These are phyloP conservation scores for Hibiscus tridactylites DNA, from an alignment of 345 rosid species.

Conservation along the genomic window DNA sequence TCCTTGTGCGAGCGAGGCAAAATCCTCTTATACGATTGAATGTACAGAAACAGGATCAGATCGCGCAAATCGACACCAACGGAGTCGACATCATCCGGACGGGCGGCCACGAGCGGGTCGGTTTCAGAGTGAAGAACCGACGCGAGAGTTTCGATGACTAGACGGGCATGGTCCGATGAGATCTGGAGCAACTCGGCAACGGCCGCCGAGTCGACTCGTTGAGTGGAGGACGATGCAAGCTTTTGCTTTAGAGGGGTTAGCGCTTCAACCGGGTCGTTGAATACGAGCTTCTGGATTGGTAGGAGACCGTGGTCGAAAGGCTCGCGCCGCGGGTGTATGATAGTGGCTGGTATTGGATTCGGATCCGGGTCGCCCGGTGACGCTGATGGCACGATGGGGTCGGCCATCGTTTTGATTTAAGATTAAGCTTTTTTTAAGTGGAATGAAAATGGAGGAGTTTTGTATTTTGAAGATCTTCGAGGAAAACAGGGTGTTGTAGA, in stretches of 20 bases:
- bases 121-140: conserved; percentile 75
- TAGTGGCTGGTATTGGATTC: conserved; percentile 28
- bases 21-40: conserved; percentile 91
- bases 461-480: conserved; percentile 32
- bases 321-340: conserved; percentile 80
- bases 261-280: conserved; percentile 77
- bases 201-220: conserved; percentile 51
- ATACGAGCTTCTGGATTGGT: conserved; percentile 85
- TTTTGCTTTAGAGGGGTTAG: conserved; percentile 63
- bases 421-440: too few species aligned
- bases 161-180: conserved; percentile 78
- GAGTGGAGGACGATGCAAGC: conserved; percentile 32
- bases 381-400: conserved; percentile 47
- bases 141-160: conserved; percentile 81
- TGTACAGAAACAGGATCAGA: conserved; percentile 74
- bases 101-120: conserved; percentile 62
- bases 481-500: conserved; percentile 8
- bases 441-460: not conserved
- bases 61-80: conserved; percentile 81
- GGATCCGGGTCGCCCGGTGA: conserved; percentile 35
- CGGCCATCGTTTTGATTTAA: conserved; percentile 33
- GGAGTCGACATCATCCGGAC: conserved; percentile 46
- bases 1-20: conserved; percentile 92
- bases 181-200: conserved; percentile 83
- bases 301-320: conserved; percentile 96